Evolutionary conservation across 352 stramenopile species (phyloP).

Genomic region (Phytophthora megakarya): DNA sequence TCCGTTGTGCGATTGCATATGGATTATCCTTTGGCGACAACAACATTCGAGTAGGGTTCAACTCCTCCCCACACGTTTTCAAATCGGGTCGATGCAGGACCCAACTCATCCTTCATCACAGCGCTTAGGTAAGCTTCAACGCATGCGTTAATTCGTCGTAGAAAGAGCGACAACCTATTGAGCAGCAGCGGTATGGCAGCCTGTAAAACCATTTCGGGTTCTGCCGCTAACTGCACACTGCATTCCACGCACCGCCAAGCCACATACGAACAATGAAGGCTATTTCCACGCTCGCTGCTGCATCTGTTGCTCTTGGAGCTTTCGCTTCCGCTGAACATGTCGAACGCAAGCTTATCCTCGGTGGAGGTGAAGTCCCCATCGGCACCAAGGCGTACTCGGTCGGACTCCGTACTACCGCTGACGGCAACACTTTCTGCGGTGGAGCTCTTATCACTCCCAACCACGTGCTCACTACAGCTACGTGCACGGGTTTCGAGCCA

Average conservation of each 20-base stretch:
- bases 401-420: slow-evolving; percentile 23
- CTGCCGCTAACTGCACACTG: too few species aligned
- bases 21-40: too few species aligned
- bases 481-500: slow-evolving; percentile 2
- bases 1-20: too few species aligned
- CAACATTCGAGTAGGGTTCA: too few species aligned
- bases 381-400: slow-evolving; percentile 41
- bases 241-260: neutral
- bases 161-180: too few species aligned
- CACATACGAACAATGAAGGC: slow-evolving; percentile 13
- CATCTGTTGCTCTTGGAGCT: slow-evolving; percentile 11
- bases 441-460: slow-evolving; percentile 14
- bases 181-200: too few species aligned
- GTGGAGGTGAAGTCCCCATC: slow-evolving; percentile 35
- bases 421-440: slow-evolving; percentile 20
- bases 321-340: slow-evolving; percentile 5
- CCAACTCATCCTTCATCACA: too few species aligned
- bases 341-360: slow-evolving; percentile 37
- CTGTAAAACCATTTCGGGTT: too few species aligned
- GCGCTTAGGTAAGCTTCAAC: too few species aligned
- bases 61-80: too few species aligned
- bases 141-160: too few species aligned
- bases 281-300: slow-evolving; percentile 9
- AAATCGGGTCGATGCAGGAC: too few species aligned
- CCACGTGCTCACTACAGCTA: slow-evolving; percentile 17